Evolutionary conservation across 2,329 filamentous ascomycete genomes (phyloP).

Genomic region (Alternaria burnsii): DNA sequence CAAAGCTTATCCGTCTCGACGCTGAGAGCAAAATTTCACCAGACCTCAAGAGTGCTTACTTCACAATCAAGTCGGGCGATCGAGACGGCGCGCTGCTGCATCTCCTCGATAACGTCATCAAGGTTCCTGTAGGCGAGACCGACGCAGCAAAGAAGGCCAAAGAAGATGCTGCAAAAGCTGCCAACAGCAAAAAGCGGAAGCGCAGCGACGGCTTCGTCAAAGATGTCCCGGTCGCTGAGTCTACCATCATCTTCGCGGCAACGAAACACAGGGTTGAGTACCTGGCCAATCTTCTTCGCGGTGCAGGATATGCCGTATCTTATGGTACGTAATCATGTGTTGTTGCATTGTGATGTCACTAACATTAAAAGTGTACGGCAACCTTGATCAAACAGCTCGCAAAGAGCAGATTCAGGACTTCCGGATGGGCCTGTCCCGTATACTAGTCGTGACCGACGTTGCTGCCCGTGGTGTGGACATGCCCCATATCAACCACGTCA

Average conservation of each 20-base stretch:
- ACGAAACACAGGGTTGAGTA: constrained; percentile 99
- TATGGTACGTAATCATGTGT: constrained; percentile 58
- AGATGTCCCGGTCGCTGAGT: constrained; percentile 83
- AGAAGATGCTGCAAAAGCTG: constrained; percentile 55
- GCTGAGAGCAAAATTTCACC: constrained; percentile 96
- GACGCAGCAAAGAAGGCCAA: constrained; percentile 58
- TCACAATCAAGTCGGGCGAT: constrained; percentile 88
- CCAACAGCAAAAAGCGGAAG: constrained; percentile 76
- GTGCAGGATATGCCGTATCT: constrained; percentile 86
- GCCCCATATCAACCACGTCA: constrained; percentile 91
- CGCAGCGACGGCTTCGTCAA: constrained; percentile 64
- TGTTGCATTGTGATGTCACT: neutral
- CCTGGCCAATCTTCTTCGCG: constrained; percentile 77
- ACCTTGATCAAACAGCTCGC: constrained; percentile 90
- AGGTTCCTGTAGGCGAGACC: constrained; percentile 78
- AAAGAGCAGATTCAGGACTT: constrained; percentile 94
- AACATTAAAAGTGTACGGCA: constrained; percentile 75
- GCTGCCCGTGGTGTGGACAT: constrained; percentile 98
- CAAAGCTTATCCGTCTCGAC: constrained; percentile 87
- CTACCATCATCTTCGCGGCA: constrained; percentile 92
- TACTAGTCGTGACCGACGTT: constrained; percentile 95
- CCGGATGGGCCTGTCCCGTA: constrained; percentile 81
- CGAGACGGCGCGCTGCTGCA: constrained; percentile 93
- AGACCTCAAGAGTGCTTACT: constrained; percentile 94
- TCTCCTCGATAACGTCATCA: constrained; percentile 89